Conservation (phyloP, 441 rosid species). For the Macaranga tanarius region DNA sequence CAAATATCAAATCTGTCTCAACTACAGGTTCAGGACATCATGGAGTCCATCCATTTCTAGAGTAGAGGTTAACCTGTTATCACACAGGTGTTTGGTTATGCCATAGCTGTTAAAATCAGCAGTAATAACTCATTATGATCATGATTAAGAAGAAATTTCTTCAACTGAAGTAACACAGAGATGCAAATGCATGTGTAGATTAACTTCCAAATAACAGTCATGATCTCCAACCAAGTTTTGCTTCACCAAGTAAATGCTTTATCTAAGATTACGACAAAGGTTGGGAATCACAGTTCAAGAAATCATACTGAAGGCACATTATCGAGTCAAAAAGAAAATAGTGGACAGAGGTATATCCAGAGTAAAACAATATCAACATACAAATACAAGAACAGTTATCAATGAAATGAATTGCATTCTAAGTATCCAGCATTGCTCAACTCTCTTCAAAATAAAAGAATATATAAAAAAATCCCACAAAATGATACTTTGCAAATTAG, state of each 20-base stretch:
- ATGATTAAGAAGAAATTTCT: background rate
- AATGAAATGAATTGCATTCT: constrained; percentile 6
- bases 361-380: background rate
- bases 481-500: constrained; percentile 4
- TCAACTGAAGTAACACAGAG: background rate
- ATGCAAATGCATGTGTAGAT: background rate
- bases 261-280: background rate
- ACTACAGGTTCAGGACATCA: background rate
- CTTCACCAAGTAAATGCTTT: background rate
- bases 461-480: background rate
- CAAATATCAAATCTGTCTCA: background rate
- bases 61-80: background rate
- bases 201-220: background rate
- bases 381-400: background rate
- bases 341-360: background rate
- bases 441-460: background rate
- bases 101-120: background rate
- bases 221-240: background rate
- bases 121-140: background rate
- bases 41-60: background rate
- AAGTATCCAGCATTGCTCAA: background rate
- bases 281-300: background rate
- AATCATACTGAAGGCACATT: background rate
- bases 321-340: background rate
- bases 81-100: constrained; percentile 1